Conservation (phyloP, 2,329 filamentous ascomycete species). For the Plenodomus biglobosus region DNA sequence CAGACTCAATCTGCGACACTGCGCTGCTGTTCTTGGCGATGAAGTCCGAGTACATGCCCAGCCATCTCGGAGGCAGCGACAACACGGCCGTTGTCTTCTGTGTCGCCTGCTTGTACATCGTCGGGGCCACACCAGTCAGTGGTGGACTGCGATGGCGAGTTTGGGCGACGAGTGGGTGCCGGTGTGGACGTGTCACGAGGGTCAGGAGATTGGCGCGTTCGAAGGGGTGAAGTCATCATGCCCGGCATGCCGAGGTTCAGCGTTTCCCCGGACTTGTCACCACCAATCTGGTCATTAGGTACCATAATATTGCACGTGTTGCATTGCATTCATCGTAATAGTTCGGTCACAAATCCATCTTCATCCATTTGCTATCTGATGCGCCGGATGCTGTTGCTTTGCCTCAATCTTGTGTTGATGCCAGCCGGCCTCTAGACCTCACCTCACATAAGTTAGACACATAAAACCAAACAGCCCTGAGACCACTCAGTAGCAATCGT, state of each 20-base stretch:
- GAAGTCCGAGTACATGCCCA: conserved; percentile 79
- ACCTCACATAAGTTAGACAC: neutral
- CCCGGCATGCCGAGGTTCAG: conserved; percentile 37
- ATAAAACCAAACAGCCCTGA: neutral
- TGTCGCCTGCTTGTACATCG: conserved; percentile 45
- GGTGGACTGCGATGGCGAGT: conserved; percentile 10
- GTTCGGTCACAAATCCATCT: neutral
- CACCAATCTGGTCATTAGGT: neutral
- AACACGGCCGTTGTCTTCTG: conserved; percentile 51
- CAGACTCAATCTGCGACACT: conserved; percentile 92
- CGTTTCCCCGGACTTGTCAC: conserved; percentile 11
- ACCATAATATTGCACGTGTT: conserved; percentile 3
- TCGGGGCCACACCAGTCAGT: conserved; percentile 22
- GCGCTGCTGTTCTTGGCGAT: conserved; percentile 93
- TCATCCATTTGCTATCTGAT: no score
- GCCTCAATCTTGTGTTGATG: neutral
- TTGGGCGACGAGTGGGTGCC: conserved; percentile 16
- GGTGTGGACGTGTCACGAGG: conserved; percentile 13
- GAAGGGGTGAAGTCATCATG: conserved; percentile 30
- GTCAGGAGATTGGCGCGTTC: conserved; percentile 28
- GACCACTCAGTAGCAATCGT: neutral
- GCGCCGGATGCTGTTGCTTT: no score
- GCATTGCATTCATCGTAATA: neutral
- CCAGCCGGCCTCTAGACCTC: neutral
- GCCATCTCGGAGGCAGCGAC: conserved; percentile 64